phyloP scores from a whole-genome alignment of 257 asterid species.

The Gentiana straminea region DNA sequence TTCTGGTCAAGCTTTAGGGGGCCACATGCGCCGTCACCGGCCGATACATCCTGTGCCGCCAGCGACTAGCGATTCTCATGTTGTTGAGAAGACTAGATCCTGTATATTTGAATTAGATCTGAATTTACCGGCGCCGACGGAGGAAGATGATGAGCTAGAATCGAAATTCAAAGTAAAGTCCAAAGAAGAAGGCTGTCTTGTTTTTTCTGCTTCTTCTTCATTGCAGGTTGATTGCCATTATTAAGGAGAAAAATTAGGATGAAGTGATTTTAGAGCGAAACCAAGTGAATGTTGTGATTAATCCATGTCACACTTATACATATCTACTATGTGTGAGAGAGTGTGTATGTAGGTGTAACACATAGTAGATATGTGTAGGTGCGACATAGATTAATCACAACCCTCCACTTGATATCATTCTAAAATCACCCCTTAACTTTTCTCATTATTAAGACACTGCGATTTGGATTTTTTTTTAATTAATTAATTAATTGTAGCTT shows the following conservation, averaged over 20 bases:
- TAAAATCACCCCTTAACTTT: no score
- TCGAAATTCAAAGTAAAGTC: constrained; percentile 39
- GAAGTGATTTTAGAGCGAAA: no score
- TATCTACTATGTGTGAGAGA: no score
- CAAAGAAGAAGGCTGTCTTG: constrained; percentile 48
- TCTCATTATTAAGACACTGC: no score
- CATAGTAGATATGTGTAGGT: no score
- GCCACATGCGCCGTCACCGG: constrained; percentile 97
- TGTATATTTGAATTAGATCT: constrained; percentile 52
- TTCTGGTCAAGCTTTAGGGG: constrained; percentile 93
- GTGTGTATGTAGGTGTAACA: no score
- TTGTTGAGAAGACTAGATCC: constrained; percentile 39
- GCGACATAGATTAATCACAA: no score
- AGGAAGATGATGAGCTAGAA: constrained; percentile 42
- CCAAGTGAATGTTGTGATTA: no score
- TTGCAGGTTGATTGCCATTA: constrained; percentile 71
- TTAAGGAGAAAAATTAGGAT: constrained; percentile 2
- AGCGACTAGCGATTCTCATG: constrained; percentile 15
- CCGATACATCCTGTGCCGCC: constrained; percentile 34
- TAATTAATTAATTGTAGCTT: no score
- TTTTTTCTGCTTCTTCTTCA: constrained; percentile 63
- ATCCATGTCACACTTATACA: no score
- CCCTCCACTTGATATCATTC: no score
- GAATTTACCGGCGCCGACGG: constrained; percentile 71
- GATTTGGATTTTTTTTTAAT: no score